Conservation (phyloP, 2,329 filamentous ascomycete genomes). For the Ophiostoma populinum region DNA sequence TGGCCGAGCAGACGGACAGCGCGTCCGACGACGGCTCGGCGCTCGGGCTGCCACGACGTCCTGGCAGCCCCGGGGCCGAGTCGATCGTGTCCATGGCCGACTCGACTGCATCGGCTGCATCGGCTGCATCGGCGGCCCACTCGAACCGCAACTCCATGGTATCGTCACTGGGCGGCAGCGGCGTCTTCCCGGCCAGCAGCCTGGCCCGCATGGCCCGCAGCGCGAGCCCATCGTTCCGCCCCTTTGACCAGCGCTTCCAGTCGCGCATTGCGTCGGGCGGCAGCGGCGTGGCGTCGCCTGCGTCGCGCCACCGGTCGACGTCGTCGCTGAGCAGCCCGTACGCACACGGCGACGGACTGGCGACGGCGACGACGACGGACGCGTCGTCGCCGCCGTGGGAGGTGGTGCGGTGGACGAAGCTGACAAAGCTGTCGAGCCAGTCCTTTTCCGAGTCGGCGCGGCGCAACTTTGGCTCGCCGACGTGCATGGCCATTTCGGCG, state of each 20-base stretch:
- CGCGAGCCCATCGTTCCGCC: slow-evolving; percentile 69
- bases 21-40: slow-evolving; percentile 39
- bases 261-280: slow-evolving; percentile 50
- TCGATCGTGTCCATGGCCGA: slow-evolving; percentile 56
- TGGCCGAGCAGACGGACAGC: slow-evolving; percentile 25
- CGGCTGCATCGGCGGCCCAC: slow-evolving; percentile 69
- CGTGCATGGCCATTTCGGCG: slow-evolving; percentile 75
- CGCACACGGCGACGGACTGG: background rate
- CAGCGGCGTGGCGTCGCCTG: slow-evolving; percentile 35
- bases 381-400: slow-evolving; percentile 75
- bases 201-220: slow-evolving; percentile 40
- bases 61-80: slow-evolving; percentile 45
- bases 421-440: slow-evolving; percentile 77
- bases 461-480: slow-evolving; percentile 82
- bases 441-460: slow-evolving; percentile 84
- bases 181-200: slow-evolving; percentile 41
- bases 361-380: slow-evolving; percentile 1
- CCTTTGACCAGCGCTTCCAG: slow-evolving; percentile 89
- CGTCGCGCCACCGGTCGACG: slow-evolving; percentile 50
- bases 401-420: slow-evolving; percentile 85
- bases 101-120: slow-evolving; percentile 54
- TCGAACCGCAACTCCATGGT: slow-evolving; percentile 50
- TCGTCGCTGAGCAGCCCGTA: slow-evolving; percentile 34
- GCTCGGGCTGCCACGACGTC: slow-evolving; percentile 29
- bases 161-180: slow-evolving; percentile 46